phyloP scores from a whole-genome alignment of 2,329 filamentous ascomycete genomes.

The Phaeosphaeriaceae sp. region DNA sequence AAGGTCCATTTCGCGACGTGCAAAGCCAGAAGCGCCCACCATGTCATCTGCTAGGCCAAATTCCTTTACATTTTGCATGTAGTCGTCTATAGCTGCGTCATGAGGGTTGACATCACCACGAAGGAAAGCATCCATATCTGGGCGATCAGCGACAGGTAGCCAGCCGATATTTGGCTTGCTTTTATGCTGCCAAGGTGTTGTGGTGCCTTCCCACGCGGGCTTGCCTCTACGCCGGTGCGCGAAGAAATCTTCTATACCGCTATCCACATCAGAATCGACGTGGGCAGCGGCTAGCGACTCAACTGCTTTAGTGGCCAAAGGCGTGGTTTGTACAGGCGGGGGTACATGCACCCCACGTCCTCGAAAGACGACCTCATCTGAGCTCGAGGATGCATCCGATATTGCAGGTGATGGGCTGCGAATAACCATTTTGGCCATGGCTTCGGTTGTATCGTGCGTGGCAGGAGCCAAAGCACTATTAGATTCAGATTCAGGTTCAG shows the following conservation, averaged over 20 bases:
- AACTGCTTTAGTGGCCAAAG: neutral
- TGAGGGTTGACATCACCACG: constrained; percentile 25
- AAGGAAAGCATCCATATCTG: constrained; percentile 30
- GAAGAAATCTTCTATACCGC: constrained; percentile 30
- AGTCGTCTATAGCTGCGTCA: constrained; percentile 65
- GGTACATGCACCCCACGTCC: constrained; percentile 30
- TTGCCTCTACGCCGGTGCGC: constrained; percentile 33
- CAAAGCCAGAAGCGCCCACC: constrained; percentile 31
- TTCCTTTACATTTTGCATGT: constrained; percentile 69
- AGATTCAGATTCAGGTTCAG: neutral
- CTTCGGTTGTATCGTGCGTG: constrained; percentile 24
- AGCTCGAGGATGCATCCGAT: constrained; percentile 30
- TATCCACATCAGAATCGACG: constrained; percentile 30
- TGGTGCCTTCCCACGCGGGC: constrained; percentile 38
- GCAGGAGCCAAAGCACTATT: constrained; percentile 6
- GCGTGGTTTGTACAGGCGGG: neutral
- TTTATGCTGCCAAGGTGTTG: constrained; percentile 40
- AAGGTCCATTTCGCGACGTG: constrained; percentile 43
- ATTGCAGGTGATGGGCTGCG: constrained; percentile 46
- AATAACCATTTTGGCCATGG: constrained; percentile 41
- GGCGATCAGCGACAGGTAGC: constrained; percentile 31
- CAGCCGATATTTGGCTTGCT: constrained; percentile 47
- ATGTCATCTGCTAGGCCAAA: constrained; percentile 48
- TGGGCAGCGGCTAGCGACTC: constrained; percentile 5
- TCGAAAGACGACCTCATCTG: constrained; percentile 67